These are phyloP conservation scores for Acacia crassicarpa DNA, from an alignment of 306 rosid species.

Conservation along the genomic window DNA sequence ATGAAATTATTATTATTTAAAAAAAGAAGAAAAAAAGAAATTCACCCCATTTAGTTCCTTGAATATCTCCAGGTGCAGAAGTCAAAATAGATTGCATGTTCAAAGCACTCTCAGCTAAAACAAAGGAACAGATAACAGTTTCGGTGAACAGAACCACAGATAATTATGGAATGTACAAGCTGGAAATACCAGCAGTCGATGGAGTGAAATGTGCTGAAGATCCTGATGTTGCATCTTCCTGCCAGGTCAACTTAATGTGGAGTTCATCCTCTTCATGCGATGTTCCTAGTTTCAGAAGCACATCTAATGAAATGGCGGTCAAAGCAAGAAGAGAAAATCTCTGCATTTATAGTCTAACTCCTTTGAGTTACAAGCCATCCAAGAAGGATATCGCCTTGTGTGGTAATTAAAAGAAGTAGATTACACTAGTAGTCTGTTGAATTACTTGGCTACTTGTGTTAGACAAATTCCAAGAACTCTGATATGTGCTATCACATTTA, in stretches of 20 bases:
- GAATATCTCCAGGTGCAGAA: constrained; percentile 63
- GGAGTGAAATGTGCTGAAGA: constrained; percentile 93
- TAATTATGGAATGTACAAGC: constrained; percentile 65
- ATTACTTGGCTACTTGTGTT: constrained; percentile 9
- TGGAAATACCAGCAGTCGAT: constrained; percentile 90
- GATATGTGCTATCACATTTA: background rate
- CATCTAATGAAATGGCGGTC: constrained; percentile 66
- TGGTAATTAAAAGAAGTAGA: constrained; percentile 42
- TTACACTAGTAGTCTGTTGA: constrained; percentile 28
- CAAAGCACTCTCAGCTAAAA: constrained; percentile 71
- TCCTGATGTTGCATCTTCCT: constrained; percentile 67
- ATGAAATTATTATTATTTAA: no score
- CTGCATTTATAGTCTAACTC: constrained; percentile 81
- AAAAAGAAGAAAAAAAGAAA: background rate
- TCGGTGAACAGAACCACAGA: constrained; percentile 92
- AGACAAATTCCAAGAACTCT: constrained; percentile 20
- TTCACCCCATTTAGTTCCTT: background rate
- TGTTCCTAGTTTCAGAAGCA: constrained; percentile 79
- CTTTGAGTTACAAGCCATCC: constrained; percentile 84
- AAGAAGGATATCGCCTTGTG: constrained; percentile 59
- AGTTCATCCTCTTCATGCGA: constrained; percentile 76
- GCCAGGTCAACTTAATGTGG: constrained; percentile 66
- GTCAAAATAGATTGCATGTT: constrained; percentile 79
- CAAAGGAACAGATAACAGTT: constrained; percentile 70
- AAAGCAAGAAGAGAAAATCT: constrained; percentile 71